phyloP scores from a whole-genome alignment of 1,284 basidiomycete species.

The Thelephora terrestris region DNA sequence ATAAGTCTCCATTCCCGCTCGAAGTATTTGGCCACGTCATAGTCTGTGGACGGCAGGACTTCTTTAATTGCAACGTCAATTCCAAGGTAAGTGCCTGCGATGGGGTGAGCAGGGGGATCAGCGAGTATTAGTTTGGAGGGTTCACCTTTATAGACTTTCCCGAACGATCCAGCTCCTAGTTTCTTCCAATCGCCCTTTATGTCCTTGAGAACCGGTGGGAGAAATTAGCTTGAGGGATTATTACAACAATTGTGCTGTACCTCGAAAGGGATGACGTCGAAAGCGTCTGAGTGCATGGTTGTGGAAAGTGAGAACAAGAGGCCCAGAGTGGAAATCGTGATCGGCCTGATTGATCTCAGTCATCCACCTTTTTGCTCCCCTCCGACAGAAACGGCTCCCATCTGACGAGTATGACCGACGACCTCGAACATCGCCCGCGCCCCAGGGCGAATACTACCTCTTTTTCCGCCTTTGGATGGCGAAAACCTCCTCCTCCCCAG shows the following conservation, averaged over 20 bases:
- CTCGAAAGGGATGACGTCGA: constrained; percentile 76
- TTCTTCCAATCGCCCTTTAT: constrained; percentile 84
- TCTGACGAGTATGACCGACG: constrained; percentile 9
- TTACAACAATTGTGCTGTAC: constrained; percentile 29
- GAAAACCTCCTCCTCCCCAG: constrained; percentile 19
- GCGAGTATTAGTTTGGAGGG: constrained; percentile 1
- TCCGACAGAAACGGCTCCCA: constrained; percentile 42
- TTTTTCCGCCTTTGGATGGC: constrained; percentile 32
- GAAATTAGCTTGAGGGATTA: not conserved
- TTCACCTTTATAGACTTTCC: constrained; percentile 82
- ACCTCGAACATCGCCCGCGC: constrained; percentile 25
- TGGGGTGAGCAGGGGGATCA: constrained; percentile 4
- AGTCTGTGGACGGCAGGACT: constrained; percentile 80
- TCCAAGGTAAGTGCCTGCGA: constrained; percentile 77
- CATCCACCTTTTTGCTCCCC: constrained; percentile 16
- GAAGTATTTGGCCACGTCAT: constrained; percentile 95
- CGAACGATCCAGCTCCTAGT: constrained; percentile 86
- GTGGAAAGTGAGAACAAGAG: too few relatives aligned
- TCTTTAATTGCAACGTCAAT: constrained; percentile 97
- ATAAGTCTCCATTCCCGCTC: constrained; percentile 95
- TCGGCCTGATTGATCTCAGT: not conserved
- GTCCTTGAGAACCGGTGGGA: constrained; percentile 39
- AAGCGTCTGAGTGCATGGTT: constrained; percentile 43
- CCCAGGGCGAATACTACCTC: constrained; percentile 37
- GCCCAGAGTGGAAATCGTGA: too few relatives aligned